A percentile compares a stretch with the other conserved stretches of the same genome.
Evolutionary conservation across 2,329 filamentous ascomycete species (phyloP).

Genomic region (Sclerotinia minor): DNA sequence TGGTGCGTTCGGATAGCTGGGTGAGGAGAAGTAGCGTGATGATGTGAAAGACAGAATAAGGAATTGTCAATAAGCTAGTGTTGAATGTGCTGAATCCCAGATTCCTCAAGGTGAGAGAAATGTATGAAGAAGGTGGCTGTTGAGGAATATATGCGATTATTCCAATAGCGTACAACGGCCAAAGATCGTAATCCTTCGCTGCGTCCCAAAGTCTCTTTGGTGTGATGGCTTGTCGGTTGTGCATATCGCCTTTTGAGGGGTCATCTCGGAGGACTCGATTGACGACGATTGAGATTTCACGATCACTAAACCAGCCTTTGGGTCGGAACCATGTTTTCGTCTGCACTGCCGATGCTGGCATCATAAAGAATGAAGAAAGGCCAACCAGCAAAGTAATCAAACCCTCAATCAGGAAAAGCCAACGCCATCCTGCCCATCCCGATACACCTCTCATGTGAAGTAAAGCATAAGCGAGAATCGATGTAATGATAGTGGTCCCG

Average conservation of each 20-base stretch:
- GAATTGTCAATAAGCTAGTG: conserved; percentile 50
- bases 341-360: conserved; percentile 62
- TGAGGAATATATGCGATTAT: conserved; percentile 53
- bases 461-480: conserved; percentile 59
- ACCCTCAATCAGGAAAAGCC: conserved; percentile 58
- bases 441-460: conserved; percentile 51
- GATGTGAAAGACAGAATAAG: conserved; percentile 49
- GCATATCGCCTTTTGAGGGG: conserved; percentile 53
- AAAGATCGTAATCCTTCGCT: conserved; percentile 60
- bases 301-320: conserved; percentile 62
- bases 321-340: conserved; percentile 56
- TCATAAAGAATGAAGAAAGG: conserved; percentile 54
- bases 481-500: conserved; percentile 42
- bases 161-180: conserved; percentile 53
- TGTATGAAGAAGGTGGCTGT: conserved; percentile 50
- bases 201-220: conserved; percentile 52
- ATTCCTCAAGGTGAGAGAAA: conserved; percentile 53
- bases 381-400: conserved; percentile 56
- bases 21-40: conserved; percentile 49
- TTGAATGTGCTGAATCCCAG: conserved; percentile 45
- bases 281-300: conserved; percentile 66
- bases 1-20: conserved; percentile 47
- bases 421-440: conserved; percentile 56
- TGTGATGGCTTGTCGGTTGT: conserved; percentile 59
- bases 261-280: conserved; percentile 59